Evolutionary conservation across 2,329 filamentous ascomycete species (phyloP).

Genomic region (Blumeria graminis): DNA sequence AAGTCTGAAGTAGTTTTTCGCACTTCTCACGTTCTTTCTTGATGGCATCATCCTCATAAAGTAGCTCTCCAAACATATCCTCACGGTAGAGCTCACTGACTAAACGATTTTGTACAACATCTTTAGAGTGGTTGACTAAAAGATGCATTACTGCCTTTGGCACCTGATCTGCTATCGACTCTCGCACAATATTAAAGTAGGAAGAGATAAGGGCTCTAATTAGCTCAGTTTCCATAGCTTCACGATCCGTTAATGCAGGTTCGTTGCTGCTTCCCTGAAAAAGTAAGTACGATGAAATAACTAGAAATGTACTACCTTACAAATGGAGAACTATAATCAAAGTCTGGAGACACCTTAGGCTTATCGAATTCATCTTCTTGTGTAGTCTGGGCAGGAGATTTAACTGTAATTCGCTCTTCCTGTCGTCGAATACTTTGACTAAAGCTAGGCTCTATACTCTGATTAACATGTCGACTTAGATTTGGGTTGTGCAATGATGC

Average conservation of each 20-base stretch:
- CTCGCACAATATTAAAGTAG: conserved; percentile 97
- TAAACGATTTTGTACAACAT: conserved; percentile 88
- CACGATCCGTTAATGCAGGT: conserved; percentile 77
- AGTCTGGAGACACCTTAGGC: conserved; percentile 14
- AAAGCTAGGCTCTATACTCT: conserved; percentile 58
- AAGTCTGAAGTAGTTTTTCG: conserved; percentile 82
- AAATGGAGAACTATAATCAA: conserved; percentile 21
- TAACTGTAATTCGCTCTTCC: conserved; percentile 22
- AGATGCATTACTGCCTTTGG: conserved; percentile 98
- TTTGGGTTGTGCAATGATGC: conserved; percentile 15
- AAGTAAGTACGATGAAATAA: conserved; percentile 4
- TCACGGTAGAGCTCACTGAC: conserved; percentile 94
- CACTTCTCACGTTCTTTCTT: conserved; percentile 98
- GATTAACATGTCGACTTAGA: conserved; percentile 44
- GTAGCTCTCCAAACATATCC: conserved; percentile 64
- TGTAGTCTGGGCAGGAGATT: conserved; percentile 26
- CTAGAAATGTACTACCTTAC: conserved; percentile 17
- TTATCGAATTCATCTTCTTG: conserved; percentile 18
- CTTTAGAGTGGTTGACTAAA: conserved; percentile 93
- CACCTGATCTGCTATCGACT: conserved; percentile 95
- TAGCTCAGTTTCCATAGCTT: conserved; percentile 91
- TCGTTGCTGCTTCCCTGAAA: conserved; percentile 37
- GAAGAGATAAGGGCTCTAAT: conserved; percentile 91
- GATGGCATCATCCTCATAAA: conserved; percentile 93
- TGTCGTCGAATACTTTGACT: conserved; percentile 60